Percentiles rank a stretch among this genome's conserved stretches.
Conservation (phyloP, 1,284 basidiomycete genomes). For the Sanguinoderma infundibulare region DNA sequence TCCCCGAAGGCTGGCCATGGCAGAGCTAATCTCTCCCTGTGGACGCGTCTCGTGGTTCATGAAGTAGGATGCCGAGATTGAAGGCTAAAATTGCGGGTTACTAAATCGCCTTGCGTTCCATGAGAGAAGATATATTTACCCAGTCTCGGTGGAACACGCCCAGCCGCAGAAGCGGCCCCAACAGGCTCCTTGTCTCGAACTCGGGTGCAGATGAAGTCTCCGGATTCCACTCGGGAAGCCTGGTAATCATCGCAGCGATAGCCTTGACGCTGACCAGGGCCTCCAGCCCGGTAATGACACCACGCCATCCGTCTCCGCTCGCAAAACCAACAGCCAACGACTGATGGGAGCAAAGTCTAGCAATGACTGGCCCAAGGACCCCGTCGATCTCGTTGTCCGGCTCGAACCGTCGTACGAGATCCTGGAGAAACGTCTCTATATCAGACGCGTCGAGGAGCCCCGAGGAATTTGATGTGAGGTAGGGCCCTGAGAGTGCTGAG, state of each 20-base stretch:
- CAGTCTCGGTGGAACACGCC: slow-evolving; percentile 88
- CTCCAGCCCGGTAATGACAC: slow-evolving; percentile 82
- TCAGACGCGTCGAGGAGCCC: slow-evolving; percentile 54
- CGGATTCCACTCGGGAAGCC: slow-evolving; percentile 77
- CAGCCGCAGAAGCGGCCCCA: slow-evolving; percentile 84
- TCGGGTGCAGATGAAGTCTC: slow-evolving; percentile 53
- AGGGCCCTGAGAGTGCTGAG: slow-evolving; percentile 65
- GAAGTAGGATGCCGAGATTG: slow-evolving; percentile 81
- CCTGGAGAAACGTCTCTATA: slow-evolving; percentile 72
- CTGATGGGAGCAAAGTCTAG: slow-evolving; percentile 60
- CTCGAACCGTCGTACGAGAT: slow-evolving; percentile 73
- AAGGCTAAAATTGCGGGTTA: slow-evolving; percentile 57
- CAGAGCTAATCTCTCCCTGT: slow-evolving; percentile 80
- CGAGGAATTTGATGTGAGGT: slow-evolving; percentile 52
- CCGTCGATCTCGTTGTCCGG: slow-evolving; percentile 45
- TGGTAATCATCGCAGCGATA: slow-evolving; percentile 81
- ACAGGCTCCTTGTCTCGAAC: slow-evolving; percentile 68
- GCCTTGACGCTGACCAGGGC: slow-evolving; percentile 82
- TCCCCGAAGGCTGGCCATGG: slow-evolving; percentile 80
- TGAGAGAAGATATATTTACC: slow-evolving; percentile 55
- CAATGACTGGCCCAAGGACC: slow-evolving; percentile 57
- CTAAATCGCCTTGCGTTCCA: neutral
- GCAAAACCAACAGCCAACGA: slow-evolving; percentile 71
- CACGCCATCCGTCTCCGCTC: slow-evolving; percentile 84
- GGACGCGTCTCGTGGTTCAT: slow-evolving; percentile 81